Conservation (phyloP, 2,329 filamentous ascomycete species). For the Calonectria fujianensis region DNA sequence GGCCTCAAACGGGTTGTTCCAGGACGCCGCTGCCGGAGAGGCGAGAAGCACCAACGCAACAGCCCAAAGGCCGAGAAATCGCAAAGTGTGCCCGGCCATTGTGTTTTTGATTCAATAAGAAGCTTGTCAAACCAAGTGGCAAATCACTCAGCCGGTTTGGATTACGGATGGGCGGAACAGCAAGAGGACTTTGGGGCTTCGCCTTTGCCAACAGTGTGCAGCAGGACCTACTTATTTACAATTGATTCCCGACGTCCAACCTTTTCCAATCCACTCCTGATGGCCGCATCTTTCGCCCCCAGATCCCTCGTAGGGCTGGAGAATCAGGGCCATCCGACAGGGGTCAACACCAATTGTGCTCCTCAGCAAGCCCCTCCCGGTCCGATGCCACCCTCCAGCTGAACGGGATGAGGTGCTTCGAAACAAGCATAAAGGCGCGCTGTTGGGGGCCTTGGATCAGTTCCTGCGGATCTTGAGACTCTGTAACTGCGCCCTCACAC, state of each 20-base stretch:
- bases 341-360: not conserved
- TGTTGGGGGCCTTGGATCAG: not conserved
- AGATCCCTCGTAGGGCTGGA: not conserved
- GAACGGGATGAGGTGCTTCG: not conserved
- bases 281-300: not conserved
- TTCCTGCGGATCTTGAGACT: not conserved
- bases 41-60: constrained; percentile 17
- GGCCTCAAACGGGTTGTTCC: constrained; percentile 25
- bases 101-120: not conserved
- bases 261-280: not conserved
- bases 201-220: not conserved
- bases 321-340: not conserved
- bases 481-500: not conserved
- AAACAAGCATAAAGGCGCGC: not conserved
- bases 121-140: not conserved
- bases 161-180: not conserved
- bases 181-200: too few species aligned
- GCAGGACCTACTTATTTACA: not conserved
- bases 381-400: not conserved
- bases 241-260: not conserved
- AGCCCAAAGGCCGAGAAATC: constrained; percentile 7
- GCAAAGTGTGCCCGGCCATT: not conserved
- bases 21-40: constrained; percentile 22
- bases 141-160: not conserved
- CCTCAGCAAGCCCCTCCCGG: not conserved